Percentiles rank a stretch among this genome's conserved stretches.
Evolutionary conservation across 2,329 filamentous ascomycete species (phyloP).

Genomic region (Bipolaris sorokiniana): DNA sequence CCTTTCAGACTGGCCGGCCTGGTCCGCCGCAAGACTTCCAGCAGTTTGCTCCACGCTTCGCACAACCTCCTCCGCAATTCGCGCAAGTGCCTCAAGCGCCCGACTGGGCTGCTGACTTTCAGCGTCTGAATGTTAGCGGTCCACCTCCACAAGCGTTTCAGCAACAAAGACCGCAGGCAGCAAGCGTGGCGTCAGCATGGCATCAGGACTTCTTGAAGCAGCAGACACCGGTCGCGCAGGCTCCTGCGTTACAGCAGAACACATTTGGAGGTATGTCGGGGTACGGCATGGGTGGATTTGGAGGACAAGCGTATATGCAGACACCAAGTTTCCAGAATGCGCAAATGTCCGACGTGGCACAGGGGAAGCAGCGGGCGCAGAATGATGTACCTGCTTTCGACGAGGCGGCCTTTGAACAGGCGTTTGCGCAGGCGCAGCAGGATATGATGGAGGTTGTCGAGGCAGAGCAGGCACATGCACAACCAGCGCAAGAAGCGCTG

Average conservation of each 20-base stretch:
- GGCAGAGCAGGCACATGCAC: conserved; percentile 23
- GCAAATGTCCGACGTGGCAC: conserved; percentile 32
- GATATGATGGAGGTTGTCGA: conserved; percentile 44
- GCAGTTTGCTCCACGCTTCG: conserved; percentile 43
- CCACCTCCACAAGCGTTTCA: conserved; percentile 54
- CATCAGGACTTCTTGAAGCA: conserved; percentile 64
- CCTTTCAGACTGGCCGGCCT: conserved; percentile 65
- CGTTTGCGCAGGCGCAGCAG: conserved; percentile 58
- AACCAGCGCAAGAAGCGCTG: conserved; percentile 23
- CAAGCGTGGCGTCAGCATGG: conserved; percentile 56
- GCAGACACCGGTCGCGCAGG: conserved; percentile 43
- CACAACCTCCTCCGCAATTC: conserved; percentile 47
- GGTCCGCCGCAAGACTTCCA: conserved; percentile 50
- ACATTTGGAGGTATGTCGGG: conserved; percentile 36
- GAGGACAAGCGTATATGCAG: conserved; percentile 37
- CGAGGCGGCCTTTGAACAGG: conserved; percentile 62
- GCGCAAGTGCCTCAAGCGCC: conserved; percentile 44
- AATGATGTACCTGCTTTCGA: conserved; percentile 55
- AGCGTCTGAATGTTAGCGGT: conserved; percentile 53
- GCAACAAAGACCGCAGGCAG: conserved; percentile 51
- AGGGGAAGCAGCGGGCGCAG: conserved; percentile 44
- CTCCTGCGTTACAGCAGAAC: conserved; percentile 35
- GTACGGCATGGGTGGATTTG: conserved; percentile 37
- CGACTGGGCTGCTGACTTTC: conserved; percentile 59
- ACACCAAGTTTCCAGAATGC: conserved; percentile 25